These are phyloP conservation scores for Boletus subparvulus DNA, from an alignment of 768 basidiomycete genomes.

Conservation along the genomic window DNA sequence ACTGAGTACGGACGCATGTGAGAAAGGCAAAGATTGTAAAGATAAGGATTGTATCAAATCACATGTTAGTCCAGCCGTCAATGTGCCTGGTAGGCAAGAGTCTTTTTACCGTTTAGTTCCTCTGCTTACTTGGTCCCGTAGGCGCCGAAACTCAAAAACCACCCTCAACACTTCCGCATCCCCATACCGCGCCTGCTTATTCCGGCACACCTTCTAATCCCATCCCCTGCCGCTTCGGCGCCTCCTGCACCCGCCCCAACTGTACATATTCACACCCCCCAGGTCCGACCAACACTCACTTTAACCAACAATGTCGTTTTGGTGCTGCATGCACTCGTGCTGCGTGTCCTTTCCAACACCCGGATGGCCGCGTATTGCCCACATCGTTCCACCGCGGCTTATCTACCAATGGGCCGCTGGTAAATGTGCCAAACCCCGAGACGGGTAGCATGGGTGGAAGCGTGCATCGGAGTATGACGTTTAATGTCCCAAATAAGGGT, in stretches of 20 bases:
- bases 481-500: slow-evolving; percentile 45
- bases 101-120: background rate
- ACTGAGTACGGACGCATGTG: slow-evolving; percentile 90
- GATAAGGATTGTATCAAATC: slow-evolving; percentile 92
- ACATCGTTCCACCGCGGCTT: slow-evolving; percentile 79
- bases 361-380: slow-evolving; percentile 79
- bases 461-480: slow-evolving; percentile 68
- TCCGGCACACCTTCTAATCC: slow-evolving; percentile 27
- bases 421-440: slow-evolving; percentile 61
- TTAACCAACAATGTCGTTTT: slow-evolving; percentile 69
- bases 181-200: slow-evolving; percentile 31
- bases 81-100: slow-evolving; percentile 51
- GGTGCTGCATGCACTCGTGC: slow-evolving; percentile 84
- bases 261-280: slow-evolving; percentile 72
- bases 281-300: slow-evolving; percentile 39
- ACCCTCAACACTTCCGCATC: slow-evolving; percentile 38
- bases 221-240: slow-evolving; percentile 66
- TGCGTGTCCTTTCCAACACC: slow-evolving; percentile 89
- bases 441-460: slow-evolving; percentile 68
- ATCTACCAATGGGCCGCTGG: slow-evolving; percentile 56
- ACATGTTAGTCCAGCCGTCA: slow-evolving; percentile 85
- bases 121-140: slow-evolving; percentile 18
- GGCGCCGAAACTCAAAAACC: slow-evolving; percentile 34
- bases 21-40: slow-evolving; percentile 83
- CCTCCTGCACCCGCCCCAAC: slow-evolving; percentile 63